Conservation (phyloP, 352 stramenopile species). For the Globisporangium spinosum region DNA sequence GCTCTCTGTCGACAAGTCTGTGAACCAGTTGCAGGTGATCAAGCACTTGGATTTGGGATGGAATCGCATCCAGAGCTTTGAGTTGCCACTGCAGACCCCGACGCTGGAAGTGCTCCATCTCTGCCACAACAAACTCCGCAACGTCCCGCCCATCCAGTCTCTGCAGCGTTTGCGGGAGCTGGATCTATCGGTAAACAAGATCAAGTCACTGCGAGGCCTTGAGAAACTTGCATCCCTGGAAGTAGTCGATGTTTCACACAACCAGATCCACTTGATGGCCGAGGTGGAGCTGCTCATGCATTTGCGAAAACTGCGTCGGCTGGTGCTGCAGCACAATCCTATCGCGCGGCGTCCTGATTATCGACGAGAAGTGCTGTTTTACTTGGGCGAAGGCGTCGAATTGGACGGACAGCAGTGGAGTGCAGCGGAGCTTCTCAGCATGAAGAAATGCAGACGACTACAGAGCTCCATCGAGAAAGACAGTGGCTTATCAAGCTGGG, state of each 20-base stretch:
- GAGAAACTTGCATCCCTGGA: slow-evolving; percentile 42
- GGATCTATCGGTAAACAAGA: slow-evolving; percentile 66
- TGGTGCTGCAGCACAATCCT: slow-evolving; percentile 76
- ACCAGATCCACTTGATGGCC: slow-evolving; percentile 45
- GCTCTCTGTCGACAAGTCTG: slow-evolving; percentile 40
- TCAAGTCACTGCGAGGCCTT: slow-evolving; percentile 51
- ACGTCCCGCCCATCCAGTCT: slow-evolving; percentile 40
- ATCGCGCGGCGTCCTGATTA: slow-evolving; percentile 71
- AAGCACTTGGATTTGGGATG: slow-evolving; percentile 60
- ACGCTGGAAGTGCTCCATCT: slow-evolving; percentile 54
- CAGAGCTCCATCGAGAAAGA: slow-evolving; percentile 18
- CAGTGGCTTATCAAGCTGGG: slow-evolving; percentile 9
- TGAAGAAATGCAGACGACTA: slow-evolving; percentile 61
- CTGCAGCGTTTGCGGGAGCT: slow-evolving; percentile 42
- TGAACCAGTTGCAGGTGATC: slow-evolving; percentile 47
- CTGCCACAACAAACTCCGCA: slow-evolving; percentile 61
- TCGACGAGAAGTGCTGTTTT: slow-evolving; percentile 78
- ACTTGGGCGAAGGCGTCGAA: slow-evolving; percentile 58
- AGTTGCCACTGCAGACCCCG: slow-evolving; percentile 22
- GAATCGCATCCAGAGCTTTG: slow-evolving; percentile 58
- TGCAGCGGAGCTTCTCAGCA: slow-evolving; percentile 56
- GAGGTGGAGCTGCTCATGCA: slow-evolving; percentile 51
- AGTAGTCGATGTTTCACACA: slow-evolving; percentile 69
- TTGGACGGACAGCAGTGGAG: slow-evolving; percentile 66
- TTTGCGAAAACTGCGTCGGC: slow-evolving; percentile 32